phyloP scores from a whole-genome alignment of 2,329 filamentous ascomycete species.

The Anisogramma anomala region DNA sequence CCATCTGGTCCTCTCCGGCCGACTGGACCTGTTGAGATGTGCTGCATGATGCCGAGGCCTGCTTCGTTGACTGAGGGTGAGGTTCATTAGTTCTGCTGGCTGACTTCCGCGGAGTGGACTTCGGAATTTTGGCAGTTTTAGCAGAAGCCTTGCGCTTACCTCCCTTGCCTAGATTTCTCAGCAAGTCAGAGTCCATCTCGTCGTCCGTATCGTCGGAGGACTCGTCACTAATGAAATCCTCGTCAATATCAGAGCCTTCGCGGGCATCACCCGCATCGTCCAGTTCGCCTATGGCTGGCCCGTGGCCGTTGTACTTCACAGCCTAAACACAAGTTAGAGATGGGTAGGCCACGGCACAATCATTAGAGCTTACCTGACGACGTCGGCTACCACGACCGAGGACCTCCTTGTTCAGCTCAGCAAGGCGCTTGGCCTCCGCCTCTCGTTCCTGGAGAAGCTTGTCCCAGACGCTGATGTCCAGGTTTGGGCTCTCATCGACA shows the following conservation, averaged over 20 bases:
- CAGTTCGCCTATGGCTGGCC: slow-evolving; percentile 2
- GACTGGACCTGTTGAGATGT: neutral
- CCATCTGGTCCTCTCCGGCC: neutral
- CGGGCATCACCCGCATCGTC: slow-evolving; percentile 5
- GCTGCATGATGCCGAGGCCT: neutral
- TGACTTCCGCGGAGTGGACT: neutral
- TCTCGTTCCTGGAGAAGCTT: slow-evolving; percentile 78
- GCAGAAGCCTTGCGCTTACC: slow-evolving; percentile 12
- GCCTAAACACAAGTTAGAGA: slow-evolving; percentile 6
- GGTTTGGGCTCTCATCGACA: slow-evolving; percentile 38
- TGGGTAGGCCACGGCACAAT: too few relatives aligned
- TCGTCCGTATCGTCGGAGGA: slow-evolving; percentile 10
- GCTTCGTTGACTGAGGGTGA: slow-evolving; percentile 15
- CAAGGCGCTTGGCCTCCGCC: slow-evolving; percentile 61
- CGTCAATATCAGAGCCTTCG: slow-evolving; percentile 11
- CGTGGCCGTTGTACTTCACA: slow-evolving; percentile 11
- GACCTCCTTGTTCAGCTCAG: slow-evolving; percentile 55
- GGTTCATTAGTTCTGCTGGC: slow-evolving; percentile 23
- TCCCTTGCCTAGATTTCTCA: slow-evolving; percentile 11
- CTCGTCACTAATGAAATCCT: slow-evolving; percentile 13
- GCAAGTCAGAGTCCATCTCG: slow-evolving; percentile 6
- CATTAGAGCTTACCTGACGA: slow-evolving; percentile 35
- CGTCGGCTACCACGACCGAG: slow-evolving; percentile 77
- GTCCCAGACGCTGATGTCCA: slow-evolving; percentile 72
- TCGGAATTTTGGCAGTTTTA: slow-evolving; percentile 16